Evolutionary conservation across 306 rosid genomes (phyloP).

Genomic region (Vigna hirtella): DNA sequence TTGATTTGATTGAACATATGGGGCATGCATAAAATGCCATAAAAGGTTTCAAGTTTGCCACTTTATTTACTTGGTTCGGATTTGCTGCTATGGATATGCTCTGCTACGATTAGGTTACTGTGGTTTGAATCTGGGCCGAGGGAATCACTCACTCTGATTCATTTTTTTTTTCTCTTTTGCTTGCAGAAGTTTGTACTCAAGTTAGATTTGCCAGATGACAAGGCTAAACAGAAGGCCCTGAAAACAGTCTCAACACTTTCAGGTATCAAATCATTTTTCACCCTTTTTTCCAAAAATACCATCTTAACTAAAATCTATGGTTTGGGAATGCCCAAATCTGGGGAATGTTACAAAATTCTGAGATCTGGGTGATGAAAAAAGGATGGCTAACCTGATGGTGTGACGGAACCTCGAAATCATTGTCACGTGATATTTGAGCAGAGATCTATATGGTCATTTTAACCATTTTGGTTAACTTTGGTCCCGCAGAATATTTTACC

Average conservation of each 20-base stretch:
- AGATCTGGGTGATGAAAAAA: constrained; percentile 41
- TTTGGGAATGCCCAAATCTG: constrained; percentile 33
- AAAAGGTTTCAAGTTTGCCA: constrained; percentile 11
- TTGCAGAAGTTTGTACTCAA: constrained; percentile 79
- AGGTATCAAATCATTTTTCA: constrained; percentile 59
- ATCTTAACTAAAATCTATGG: constrained; percentile 12
- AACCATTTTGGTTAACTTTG: background rate
- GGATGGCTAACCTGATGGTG: constrained; percentile 14
- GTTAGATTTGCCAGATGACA: constrained; percentile 79
- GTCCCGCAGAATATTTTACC: background rate
- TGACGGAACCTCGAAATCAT: constrained; percentile 36
- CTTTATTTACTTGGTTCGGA: constrained; percentile 32
- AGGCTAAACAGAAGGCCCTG: constrained; percentile 92
- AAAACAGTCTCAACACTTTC: constrained; percentile 84
- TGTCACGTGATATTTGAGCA: constrained; percentile 32
- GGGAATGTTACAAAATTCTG: constrained; percentile 38
- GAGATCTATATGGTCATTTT: background rate
- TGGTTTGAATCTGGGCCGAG: constrained; percentile 37
- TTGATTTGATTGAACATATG: constrained; percentile 30
- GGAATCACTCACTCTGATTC: constrained; percentile 42
- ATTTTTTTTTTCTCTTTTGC: background rate
- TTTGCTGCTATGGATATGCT: constrained; percentile 24
- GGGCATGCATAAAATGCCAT: constrained; percentile 8
- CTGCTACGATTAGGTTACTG: background rate
- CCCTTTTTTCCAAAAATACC: background rate